These are phyloP conservation scores for Crataegus laevigata DNA, from an alignment of 306 rosid genomes.

Conservation along the genomic window DNA sequence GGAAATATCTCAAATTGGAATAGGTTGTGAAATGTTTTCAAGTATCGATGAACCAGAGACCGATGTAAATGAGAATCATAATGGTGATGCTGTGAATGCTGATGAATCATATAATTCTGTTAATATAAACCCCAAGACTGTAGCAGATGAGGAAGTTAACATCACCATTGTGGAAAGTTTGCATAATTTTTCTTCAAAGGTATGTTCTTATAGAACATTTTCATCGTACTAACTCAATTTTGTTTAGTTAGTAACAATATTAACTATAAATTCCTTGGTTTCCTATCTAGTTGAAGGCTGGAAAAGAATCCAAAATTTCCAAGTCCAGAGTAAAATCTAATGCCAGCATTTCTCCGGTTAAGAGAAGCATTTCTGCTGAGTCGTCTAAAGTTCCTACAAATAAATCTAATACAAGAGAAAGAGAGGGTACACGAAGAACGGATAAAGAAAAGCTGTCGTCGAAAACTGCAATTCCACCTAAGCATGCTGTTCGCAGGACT, in stretches of 20 bases:
- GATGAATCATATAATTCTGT: conserved; percentile 22
- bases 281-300: conserved; percentile 24
- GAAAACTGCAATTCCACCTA: conserved; percentile 21
- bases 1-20: conserved; percentile 27
- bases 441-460: conserved; percentile 20
- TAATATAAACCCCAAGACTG: conserved; percentile 14
- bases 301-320: conserved; percentile 25
- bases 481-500: conserved; percentile 14
- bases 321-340: conserved; percentile 15
- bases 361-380: conserved; percentile 20
- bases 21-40: conserved; percentile 13
- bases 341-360: conserved; percentile 17
- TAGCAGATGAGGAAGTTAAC: conserved; percentile 20
- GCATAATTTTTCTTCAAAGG: conserved; percentile 37
- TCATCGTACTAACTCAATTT: neutral
- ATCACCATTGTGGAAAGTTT: conserved; percentile 24
- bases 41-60: conserved; percentile 2
- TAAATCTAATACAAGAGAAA: conserved; percentile 16
- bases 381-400: conserved; percentile 22
- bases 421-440: conserved; percentile 30
- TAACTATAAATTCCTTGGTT: neutral
- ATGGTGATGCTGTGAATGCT: conserved; percentile 7
- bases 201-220: conserved; percentile 8
- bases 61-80: neutral
- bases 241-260: neutral